Conservation (phyloP, 78 protist genomes). For the Dictyostelium capitatum region DNA sequence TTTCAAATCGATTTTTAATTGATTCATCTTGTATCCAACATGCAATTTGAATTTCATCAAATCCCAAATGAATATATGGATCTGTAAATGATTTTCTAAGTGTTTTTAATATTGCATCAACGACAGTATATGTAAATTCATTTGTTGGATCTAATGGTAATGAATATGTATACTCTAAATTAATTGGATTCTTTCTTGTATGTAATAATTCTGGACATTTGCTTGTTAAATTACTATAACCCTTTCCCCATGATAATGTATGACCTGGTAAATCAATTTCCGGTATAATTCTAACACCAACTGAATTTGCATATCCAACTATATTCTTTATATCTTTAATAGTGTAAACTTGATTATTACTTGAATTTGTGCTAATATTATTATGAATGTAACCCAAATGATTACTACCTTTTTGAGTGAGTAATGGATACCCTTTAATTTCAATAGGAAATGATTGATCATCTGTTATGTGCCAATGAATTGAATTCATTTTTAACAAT, state of each 20-base stretch:
- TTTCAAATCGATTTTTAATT: background rate
- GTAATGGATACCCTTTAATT: slow-evolving; percentile 6
- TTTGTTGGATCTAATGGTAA: slow-evolving; percentile 49
- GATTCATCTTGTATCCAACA: slow-evolving; percentile 51
- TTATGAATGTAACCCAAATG: slow-evolving; percentile 72
- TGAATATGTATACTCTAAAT: slow-evolving; percentile 33
- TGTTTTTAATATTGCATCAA: background rate
- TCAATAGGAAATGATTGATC: slow-evolving; percentile 73
- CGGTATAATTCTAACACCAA: slow-evolving; percentile 53
- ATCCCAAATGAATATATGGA: slow-evolving; percentile 66
- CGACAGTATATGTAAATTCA: background rate
- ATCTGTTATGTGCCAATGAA: slow-evolving; percentile 79
- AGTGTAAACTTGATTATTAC: background rate
- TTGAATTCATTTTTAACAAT: slow-evolving; percentile 36
- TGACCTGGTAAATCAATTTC: slow-evolving; percentile 71
- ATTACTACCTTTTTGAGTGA: slow-evolving; percentile 31
- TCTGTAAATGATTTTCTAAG: slow-evolving; percentile 7
- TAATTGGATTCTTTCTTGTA: background rate
- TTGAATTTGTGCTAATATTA: background rate
- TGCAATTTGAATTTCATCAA: slow-evolving; percentile 42
- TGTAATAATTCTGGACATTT: slow-evolving; percentile 28
- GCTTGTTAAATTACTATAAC: background rate
- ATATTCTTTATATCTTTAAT: slow-evolving; percentile 7
- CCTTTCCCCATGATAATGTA: slow-evolving; percentile 73
- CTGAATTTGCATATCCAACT: background rate